These are phyloP conservation scores for Pichia sp. DNA, from an alignment of 1,139 yeast genomes.

Conservation along the genomic window DNA sequence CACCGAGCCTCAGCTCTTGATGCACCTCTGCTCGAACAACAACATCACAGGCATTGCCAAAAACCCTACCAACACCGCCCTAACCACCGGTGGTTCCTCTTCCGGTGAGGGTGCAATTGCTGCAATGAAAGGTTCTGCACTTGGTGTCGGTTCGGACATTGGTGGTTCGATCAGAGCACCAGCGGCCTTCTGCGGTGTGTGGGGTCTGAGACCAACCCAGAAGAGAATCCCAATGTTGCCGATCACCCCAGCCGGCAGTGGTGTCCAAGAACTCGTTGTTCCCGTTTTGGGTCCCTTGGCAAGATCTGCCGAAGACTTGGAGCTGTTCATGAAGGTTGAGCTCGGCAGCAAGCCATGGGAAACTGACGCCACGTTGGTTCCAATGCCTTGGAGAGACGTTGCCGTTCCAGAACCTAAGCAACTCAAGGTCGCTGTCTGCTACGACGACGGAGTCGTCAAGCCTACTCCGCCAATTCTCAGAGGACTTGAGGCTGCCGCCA, in stretches of 20 bases:
- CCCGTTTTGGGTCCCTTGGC: constrained; percentile 29
- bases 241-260: constrained; percentile 36
- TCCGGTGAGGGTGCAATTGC: constrained; percentile 70
- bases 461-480: constrained; percentile 63
- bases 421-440: constrained; percentile 44
- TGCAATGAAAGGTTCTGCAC: constrained; percentile 56
- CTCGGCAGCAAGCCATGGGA: constrained; percentile 64
- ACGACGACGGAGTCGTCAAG: constrained; percentile 43
- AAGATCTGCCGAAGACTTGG: constrained; percentile 45
- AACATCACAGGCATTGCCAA: constrained; percentile 44
- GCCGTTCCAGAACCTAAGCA: constrained; percentile 40
- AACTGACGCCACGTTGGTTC: constrained; percentile 50
- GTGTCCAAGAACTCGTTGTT: constrained; percentile 23
- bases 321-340: constrained; percentile 47
- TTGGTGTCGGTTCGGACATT: constrained; percentile 60
- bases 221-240: constrained; percentile 44
- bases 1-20: constrained; percentile 35
- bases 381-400: constrained; percentile 59
- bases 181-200: constrained; percentile 38
- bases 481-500: constrained; percentile 45
- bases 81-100: constrained; percentile 63
- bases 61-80: constrained; percentile 45
- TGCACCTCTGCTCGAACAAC: constrained; percentile 47
- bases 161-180: constrained; percentile 42
- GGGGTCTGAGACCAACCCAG: constrained; percentile 36